A percentile compares a stretch with the other conserved stretches of the same genome.
Evolutionary conservation across 78 protist species (phyloP).

Genomic region (Bodo saltans): DNA sequence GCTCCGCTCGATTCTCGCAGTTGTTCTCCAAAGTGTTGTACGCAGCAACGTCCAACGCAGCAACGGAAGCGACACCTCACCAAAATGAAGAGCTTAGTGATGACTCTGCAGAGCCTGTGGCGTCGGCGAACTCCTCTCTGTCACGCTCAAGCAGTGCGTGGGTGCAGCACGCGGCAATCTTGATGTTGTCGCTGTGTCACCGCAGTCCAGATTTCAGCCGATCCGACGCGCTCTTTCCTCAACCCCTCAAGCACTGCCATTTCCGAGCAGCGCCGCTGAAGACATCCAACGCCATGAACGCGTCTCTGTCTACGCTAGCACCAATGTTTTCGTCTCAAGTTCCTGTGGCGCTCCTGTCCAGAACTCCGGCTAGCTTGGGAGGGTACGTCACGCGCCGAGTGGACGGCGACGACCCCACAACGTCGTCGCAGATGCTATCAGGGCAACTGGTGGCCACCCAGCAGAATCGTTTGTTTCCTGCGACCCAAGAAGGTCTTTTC

Average conservation of each 20-base stretch:
- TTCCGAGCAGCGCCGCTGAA: neutral
- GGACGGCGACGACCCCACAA: too few relatives aligned
- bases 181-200: neutral
- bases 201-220: slow-evolving; percentile 14
- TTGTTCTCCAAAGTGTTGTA: too few relatives aligned
- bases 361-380: neutral
- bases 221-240: neutral
- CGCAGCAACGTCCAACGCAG: too few relatives aligned
- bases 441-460: too few relatives aligned
- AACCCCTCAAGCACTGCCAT: neutral
- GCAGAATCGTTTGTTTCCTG: too few relatives aligned
- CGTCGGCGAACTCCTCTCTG: too few relatives aligned
- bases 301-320: neutral
- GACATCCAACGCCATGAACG: neutral
- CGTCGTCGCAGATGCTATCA: too few relatives aligned
- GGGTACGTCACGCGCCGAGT: too few relatives aligned
- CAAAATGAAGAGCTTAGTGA: too few relatives aligned
- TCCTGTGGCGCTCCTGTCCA: neutral
- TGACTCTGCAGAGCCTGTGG: too few relatives aligned
- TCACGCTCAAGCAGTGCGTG: too few relatives aligned
- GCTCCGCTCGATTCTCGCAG: neutral
- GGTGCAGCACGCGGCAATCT: neutral
- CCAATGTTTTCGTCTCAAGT: neutral
- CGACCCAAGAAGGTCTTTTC: too few relatives aligned
- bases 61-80: neutral